These are phyloP conservation scores for Coprinellus aureogranulatus DNA, from an alignment of 768 basidiomycete genomes.

Conservation along the genomic window DNA sequence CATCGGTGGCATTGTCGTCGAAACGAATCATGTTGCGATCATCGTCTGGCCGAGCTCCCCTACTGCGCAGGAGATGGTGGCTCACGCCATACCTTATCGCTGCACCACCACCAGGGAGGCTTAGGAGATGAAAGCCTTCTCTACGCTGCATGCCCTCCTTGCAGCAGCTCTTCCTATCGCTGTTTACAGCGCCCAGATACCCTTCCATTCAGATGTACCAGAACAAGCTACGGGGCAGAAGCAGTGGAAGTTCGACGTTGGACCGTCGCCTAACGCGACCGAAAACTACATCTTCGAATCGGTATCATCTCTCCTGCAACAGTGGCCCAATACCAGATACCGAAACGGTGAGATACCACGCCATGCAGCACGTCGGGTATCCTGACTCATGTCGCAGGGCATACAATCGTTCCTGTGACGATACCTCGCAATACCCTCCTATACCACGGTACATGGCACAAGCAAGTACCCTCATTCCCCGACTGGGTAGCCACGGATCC, in stretches of 20 bases:
- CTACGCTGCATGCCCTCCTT: no score
- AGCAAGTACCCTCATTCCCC: slow-evolving; percentile 19
- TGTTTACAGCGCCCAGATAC: no score
- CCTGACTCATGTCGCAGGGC: neutral
- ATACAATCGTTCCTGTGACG: slow-evolving; percentile 7
- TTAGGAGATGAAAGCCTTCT: no score
- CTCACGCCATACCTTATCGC: no score
- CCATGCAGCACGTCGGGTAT: neutral
- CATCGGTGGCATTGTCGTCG: no score
- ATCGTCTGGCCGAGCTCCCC: no score
- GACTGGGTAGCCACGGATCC: slow-evolving; percentile 41
- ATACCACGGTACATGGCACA: slow-evolving; percentile 4
- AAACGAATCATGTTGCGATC: no score
- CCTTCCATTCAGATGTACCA: no score
- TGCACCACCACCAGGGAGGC: no score
- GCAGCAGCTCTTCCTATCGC: no score
- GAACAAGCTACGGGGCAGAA: neutral
- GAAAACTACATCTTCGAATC: slow-evolving; percentile 33
- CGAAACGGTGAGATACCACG: slow-evolving; percentile 27
- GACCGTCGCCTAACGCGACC: slow-evolving; percentile 21
- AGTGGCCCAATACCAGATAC: slow-evolving; percentile 37
- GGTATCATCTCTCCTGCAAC: slow-evolving; percentile 32
- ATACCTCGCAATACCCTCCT: slow-evolving; percentile 5
- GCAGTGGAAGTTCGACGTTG: slow-evolving; percentile 9
- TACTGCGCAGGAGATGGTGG: no score